A percentile compares a stretch with the other conserved stretches of the same genome.
phyloP scores from a whole-genome alignment of 495 filamentous ascomycete genomes.

The Tetracladium setigerum region DNA sequence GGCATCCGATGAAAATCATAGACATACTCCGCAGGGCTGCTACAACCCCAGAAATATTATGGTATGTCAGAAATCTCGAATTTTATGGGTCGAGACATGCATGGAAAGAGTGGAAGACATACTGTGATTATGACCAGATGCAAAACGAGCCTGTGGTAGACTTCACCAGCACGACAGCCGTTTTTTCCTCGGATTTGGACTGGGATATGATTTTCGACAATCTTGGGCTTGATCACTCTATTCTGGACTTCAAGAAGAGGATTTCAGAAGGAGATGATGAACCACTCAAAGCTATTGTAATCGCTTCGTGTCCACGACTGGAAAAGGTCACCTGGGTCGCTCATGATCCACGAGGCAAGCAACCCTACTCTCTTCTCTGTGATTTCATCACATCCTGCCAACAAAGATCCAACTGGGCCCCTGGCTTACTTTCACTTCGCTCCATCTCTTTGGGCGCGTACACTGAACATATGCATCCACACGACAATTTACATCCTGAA shows the following conservation, averaged over 20 bases:
- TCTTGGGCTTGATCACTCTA: neutral
- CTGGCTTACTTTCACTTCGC: too few relatives aligned
- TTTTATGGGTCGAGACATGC: too few relatives aligned
- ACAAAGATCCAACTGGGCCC: too few relatives aligned
- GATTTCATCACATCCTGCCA: neutral
- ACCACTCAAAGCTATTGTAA: neutral
- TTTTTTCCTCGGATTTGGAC: neutral
- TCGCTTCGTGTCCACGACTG: neutral
- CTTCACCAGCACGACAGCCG: neutral
- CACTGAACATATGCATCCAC: too few relatives aligned
- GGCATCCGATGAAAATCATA: too few relatives aligned
- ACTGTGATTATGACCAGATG: neutral
- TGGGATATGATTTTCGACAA: neutral
- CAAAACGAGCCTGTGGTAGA: neutral
- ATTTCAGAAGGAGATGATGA: conserved; percentile 1
- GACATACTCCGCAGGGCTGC: too few relatives aligned
- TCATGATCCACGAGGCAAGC: neutral
- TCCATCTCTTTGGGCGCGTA: too few relatives aligned
- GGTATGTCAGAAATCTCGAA: too few relatives aligned
- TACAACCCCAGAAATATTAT: too few relatives aligned
- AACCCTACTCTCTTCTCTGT: conserved; percentile 2
- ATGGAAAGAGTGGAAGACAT: too few relatives aligned
- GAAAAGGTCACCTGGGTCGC: neutral
- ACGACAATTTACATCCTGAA: too few relatives aligned
- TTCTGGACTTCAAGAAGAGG: neutral